A percentile compares a stretch with the other conserved stretches of the same genome.
These are phyloP conservation scores for Taiozyma sp. DNA, from an alignment of 1,139 yeast species.

Conservation along the genomic window DNA sequence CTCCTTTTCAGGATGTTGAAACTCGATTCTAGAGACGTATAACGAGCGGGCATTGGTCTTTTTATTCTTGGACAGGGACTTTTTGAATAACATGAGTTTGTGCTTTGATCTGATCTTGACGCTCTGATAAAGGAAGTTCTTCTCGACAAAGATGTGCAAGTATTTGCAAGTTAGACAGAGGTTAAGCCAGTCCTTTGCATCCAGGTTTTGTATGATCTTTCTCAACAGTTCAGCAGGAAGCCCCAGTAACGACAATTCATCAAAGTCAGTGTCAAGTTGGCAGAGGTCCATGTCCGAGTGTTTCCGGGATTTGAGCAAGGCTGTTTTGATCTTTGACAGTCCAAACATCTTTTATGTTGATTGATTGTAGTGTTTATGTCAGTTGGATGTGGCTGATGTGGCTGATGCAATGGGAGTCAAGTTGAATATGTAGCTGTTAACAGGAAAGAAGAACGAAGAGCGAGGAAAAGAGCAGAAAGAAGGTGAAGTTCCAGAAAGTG, in stretches of 20 bases:
- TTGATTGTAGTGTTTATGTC: no score
- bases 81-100: conserved; percentile 15
- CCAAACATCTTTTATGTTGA: no score
- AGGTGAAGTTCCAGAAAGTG: no score
- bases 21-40: conserved; percentile 22
- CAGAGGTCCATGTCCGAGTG: no score
- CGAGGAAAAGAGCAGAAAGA: no score
- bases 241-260: conserved; percentile 17
- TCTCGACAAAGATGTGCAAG: conserved; percentile 33
- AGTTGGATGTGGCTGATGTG: no score
- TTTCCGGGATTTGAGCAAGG: not conserved
- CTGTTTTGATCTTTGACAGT: not conserved
- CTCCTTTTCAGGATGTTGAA: conserved; percentile 30
- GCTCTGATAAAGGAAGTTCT: conserved; percentile 32
- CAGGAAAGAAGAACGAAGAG: no score
- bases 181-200: conserved; percentile 24
- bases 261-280: not conserved
- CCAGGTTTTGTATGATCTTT: conserved; percentile 29
- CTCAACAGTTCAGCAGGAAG: conserved; percentile 38
- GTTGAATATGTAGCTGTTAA: no score
- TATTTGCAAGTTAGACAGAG: conserved; percentile 35
- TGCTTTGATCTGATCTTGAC: conserved; percentile 24
- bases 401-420: no score
- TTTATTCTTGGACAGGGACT: conserved; percentile 20
- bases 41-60: conserved; percentile 18